phyloP scores from a whole-genome alignment of 2,329 filamentous ascomycete species.

The Cladosporium velox region DNA sequence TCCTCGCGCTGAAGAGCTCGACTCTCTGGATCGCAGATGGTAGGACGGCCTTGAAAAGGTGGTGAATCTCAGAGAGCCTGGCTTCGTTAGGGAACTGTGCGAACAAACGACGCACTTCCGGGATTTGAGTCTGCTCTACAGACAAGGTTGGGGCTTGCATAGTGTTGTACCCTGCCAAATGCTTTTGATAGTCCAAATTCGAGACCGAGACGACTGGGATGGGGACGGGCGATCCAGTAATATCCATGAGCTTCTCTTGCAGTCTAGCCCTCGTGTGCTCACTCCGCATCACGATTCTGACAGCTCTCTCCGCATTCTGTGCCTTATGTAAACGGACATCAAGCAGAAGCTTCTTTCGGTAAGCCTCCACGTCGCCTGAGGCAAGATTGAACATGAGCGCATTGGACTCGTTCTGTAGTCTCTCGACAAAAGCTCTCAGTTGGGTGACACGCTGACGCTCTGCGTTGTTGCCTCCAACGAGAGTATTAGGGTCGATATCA shows the following conservation, averaged over 20 bases:
- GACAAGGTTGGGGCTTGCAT: constrained; percentile 21
- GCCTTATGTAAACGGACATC: neutral
- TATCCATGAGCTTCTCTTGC: constrained; percentile 2
- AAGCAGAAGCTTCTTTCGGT: neutral
- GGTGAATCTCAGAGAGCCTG: constrained; percentile 23
- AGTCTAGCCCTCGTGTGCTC: neutral
- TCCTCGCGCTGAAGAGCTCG: constrained; percentile 15
- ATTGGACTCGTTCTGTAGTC: neutral
- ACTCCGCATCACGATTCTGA: constrained; percentile 11
- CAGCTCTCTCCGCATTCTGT: neutral
- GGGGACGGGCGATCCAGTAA: neutral
- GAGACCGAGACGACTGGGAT: neutral
- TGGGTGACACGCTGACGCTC: neutral
- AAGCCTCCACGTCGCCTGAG: neutral
- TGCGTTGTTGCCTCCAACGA: neutral
- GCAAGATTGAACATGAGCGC: neutral
- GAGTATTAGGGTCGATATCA: neutral
- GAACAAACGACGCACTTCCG: constrained; percentile 17
- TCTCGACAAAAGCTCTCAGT: neutral
- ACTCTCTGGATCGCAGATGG: constrained; percentile 20
- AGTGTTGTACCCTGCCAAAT: constrained; percentile 21
- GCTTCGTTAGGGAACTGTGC: constrained; percentile 22
- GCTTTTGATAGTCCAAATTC: neutral
- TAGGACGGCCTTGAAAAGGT: constrained; percentile 11
- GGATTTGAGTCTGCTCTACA: constrained; percentile 25